Percentiles rank a stretch among this genome's conserved stretches.
Conservation (phyloP, 2,329 filamentous ascomycete species). For the Fusarium dlaminii region DNA sequence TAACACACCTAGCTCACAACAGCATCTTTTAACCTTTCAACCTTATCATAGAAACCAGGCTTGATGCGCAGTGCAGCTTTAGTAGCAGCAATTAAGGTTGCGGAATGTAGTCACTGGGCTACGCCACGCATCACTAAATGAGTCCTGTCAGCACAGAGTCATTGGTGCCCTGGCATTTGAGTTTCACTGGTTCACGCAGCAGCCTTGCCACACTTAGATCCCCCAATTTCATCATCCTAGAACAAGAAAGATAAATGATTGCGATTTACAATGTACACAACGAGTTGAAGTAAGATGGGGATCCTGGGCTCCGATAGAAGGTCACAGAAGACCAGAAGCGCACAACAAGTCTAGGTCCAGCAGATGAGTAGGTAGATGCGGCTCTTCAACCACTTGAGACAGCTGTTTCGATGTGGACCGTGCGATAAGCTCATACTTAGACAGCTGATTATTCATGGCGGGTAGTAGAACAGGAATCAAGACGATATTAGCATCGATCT, state of each 20-base stretch:
- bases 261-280: neutral
- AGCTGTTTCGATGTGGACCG: neutral
- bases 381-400: rapidly evolving
- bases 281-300: neutral
- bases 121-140: neutral
- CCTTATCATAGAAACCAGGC: neutral
- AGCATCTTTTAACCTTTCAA: neutral
- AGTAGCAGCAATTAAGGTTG: neutral
- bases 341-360: neutral
- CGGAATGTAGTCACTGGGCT: neutral
- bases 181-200: neutral
- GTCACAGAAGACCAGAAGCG: neutral
- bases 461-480: neutral
- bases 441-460: neutral
- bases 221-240: too few relatives aligned
- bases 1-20: neutral
- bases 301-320: too few relatives aligned
- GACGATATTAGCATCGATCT: neutral
- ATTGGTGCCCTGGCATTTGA: neutral
- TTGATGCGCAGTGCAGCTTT: neutral
- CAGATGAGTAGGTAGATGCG: neutral
- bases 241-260: neutral
- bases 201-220: rapidly evolving
- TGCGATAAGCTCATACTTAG: neutral
- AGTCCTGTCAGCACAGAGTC: neutral